Percentiles rank a stretch among this genome's conserved stretches.
Evolutionary conservation across 306 rosid species (phyloP).

Genomic region (Citrullus mucosospermus): DNA sequence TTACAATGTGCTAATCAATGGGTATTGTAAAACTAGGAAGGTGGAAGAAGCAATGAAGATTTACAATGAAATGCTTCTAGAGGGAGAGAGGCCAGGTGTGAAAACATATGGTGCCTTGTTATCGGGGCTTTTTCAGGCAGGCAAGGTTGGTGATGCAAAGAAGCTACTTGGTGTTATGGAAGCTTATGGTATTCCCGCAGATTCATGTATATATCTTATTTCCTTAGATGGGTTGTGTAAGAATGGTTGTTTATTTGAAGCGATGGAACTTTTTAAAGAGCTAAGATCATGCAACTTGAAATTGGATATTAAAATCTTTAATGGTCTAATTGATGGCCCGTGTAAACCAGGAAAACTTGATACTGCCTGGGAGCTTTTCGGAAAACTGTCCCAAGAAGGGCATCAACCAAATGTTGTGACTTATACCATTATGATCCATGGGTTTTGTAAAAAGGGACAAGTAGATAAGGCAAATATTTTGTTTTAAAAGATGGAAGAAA

Average conservation of each 20-base stretch:
- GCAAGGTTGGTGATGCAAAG: constrained; percentile 28
- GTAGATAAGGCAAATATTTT: constrained; percentile 28
- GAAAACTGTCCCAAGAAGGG: constrained; percentile 13
- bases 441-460: constrained; percentile 24
- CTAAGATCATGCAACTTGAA: background rate
- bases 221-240: constrained; percentile 33
- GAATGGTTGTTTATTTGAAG: constrained; percentile 20
- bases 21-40: constrained; percentile 18
- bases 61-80: constrained; percentile 17
- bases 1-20: constrained; percentile 25
- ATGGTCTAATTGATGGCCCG: no score
- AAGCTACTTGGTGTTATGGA: constrained; percentile 21
- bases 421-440: constrained; percentile 29
- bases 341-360: constrained; percentile 9
- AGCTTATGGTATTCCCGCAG: constrained; percentile 7
- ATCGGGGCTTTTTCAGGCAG: constrained; percentile 16
- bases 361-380: constrained; percentile 22
- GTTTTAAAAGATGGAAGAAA: constrained; percentile 24
- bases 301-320: no score
- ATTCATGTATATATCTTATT: constrained; percentile 8
- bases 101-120: constrained; percentile 15
- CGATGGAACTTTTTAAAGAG: constrained; percentile 20
- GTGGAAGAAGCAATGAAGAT: constrained; percentile 25
- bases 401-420: constrained; percentile 16
- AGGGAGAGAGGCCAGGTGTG: constrained; percentile 20